phyloP scores from a whole-genome alignment of 2,329 filamentous ascomycete species.

The Thielaviopsis cerberus region DNA sequence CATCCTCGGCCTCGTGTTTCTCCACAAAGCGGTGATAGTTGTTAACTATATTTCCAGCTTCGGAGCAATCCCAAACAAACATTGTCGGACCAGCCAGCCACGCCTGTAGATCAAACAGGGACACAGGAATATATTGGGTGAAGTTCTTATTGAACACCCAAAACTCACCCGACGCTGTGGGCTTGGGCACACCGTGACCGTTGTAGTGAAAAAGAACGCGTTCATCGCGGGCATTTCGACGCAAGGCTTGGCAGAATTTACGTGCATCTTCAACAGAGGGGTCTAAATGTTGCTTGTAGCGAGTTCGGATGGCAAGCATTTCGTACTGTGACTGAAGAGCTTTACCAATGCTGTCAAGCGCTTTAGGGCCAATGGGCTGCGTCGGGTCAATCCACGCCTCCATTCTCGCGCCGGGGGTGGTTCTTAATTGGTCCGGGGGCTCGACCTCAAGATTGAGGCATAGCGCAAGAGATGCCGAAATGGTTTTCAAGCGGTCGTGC shows the following conservation, averaged over 20 bases:
- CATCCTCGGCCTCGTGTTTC: conserved; percentile 81
- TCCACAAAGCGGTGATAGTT: conserved; percentile 91
- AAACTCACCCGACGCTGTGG: conserved; percentile 86
- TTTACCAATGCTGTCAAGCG: conserved; percentile 87
- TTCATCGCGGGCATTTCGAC: conserved; percentile 88
- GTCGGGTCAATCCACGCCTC: conserved; percentile 96
- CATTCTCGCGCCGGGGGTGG: conserved; percentile 75
- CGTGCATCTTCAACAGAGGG: conserved; percentile 95
- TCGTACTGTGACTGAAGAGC: conserved; percentile 93
- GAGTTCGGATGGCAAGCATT: conserved; percentile 80
- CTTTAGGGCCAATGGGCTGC: conserved; percentile 59
- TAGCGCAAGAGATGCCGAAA: conserved; percentile 81
- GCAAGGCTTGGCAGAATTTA: conserved; percentile 79
- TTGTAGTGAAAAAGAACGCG: conserved; percentile 97
- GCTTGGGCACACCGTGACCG: conserved; percentile 88
- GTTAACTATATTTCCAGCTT: conserved; percentile 83
- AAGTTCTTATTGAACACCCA: conserved; percentile 99
- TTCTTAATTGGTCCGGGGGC: conserved; percentile 91
- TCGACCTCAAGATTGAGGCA: conserved; percentile 96
- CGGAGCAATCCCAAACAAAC: conserved; percentile 95
- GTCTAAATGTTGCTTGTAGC: conserved; percentile 92
- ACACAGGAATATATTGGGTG: conserved; percentile 95
- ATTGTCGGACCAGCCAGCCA: conserved; percentile 93
- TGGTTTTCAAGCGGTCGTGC: conserved; percentile 88
- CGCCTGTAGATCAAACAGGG: conserved; percentile 80